Percentiles rank a stretch among this genome's conserved stretches.
Evolutionary conservation across 176 grass and related monocot species (phyloP).

Genomic region (Paspalum vaginatum): DNA sequence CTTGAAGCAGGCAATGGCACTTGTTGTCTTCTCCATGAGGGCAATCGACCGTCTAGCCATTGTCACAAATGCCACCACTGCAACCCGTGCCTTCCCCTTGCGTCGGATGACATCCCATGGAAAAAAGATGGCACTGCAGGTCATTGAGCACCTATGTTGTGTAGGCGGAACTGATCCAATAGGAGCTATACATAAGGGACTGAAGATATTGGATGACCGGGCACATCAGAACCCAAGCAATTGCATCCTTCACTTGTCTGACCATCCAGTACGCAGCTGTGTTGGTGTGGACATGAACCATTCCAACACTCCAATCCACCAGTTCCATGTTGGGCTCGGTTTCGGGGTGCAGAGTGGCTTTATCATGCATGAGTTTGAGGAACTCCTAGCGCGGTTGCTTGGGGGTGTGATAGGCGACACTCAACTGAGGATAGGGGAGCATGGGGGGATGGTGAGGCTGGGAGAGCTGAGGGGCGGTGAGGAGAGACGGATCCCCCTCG

Average conservation of each 20-base stretch:
- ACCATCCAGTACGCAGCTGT: constrained; percentile 51
- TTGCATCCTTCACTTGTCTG: constrained; percentile 83
- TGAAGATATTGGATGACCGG: constrained; percentile 91
- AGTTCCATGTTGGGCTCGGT: constrained; percentile 79
- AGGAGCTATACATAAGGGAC: constrained; percentile 79
- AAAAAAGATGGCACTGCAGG: constrained; percentile 81
- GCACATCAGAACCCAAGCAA: constrained; percentile 77
- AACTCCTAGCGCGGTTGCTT: constrained; percentile 72
- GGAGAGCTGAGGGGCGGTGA: constrained; percentile 87
- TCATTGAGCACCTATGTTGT: constrained; percentile 84
- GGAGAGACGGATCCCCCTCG: constrained; percentile 82
- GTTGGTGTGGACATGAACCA: constrained; percentile 41
- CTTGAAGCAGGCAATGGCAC: constrained; percentile 87
- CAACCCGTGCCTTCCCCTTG: constrained; percentile 86
- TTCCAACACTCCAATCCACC: constrained; percentile 58
- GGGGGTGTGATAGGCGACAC: constrained; percentile 73
- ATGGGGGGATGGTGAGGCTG: constrained; percentile 61
- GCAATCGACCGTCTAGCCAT: constrained; percentile 81
- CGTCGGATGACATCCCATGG: constrained; percentile 84
- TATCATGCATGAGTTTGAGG: constrained; percentile 91
- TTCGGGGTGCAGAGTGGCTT: constrained; percentile 75
- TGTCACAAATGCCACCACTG: constrained; percentile 79
- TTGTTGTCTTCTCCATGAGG: constrained; percentile 85
- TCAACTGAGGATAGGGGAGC: constrained; percentile 75
- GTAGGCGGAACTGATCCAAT: constrained; percentile 65